These are phyloP conservation scores for Lactarius deliciosus DNA, from an alignment of 768 basidiomycete genomes.

Conservation along the genomic window DNA sequence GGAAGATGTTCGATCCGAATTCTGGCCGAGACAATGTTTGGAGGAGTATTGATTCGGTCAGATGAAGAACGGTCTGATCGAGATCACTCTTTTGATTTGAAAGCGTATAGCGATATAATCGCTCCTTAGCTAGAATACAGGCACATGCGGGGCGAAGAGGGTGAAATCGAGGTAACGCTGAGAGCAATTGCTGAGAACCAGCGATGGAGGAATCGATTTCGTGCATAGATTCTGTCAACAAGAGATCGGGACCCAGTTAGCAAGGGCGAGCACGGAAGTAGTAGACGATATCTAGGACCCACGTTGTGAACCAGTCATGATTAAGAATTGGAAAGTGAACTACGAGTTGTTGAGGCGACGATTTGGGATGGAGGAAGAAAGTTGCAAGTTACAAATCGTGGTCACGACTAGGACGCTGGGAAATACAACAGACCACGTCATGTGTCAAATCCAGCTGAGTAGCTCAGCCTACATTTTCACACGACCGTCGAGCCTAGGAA, in stretches of 20 bases:
- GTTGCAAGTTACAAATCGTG: neutral
- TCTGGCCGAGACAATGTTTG: neutral
- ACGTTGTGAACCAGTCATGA: neutral
- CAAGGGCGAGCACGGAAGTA: neutral
- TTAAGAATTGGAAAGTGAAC: neutral
- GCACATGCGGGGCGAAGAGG: neutral
- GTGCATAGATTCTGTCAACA: neutral
- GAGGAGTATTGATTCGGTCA: slow-evolving; percentile 3
- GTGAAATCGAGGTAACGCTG: neutral
- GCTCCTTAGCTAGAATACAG: neutral
- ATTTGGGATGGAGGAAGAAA: neutral
- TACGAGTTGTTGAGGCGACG: no score
- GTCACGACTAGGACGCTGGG: neutral
- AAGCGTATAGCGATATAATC: neutral
- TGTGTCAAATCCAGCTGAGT: no score
- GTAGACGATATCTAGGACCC: neutral
- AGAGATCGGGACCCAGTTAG: neutral
- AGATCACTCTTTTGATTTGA: neutral
- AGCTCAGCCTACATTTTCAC: no score
- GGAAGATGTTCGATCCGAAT: neutral
- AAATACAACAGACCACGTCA: no score
- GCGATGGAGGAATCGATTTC: neutral
- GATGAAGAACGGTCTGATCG: neutral
- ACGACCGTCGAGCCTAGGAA: no score
- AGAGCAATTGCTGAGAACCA: neutral